A percentile compares a stretch with the other conserved stretches of the same genome.
Evolutionary conservation across 176 grass and related monocot genomes (phyloP).

Genomic region (Echinochloa phyllopogon): DNA sequence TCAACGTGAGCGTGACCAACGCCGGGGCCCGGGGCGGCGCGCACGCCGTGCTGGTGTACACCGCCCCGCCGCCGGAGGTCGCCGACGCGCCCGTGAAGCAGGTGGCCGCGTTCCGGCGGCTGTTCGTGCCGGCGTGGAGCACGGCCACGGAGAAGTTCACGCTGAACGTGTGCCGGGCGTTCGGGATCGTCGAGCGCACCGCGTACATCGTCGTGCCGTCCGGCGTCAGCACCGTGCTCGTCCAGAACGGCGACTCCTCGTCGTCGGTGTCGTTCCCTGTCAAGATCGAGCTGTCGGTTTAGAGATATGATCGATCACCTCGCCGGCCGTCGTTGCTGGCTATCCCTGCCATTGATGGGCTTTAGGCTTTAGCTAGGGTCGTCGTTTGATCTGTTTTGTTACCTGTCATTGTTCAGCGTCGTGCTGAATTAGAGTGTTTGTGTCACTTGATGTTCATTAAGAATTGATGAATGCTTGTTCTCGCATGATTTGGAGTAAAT

Average conservation of each 20-base stretch:
- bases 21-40: not conserved
- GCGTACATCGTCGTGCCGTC: conserved; percentile 52
- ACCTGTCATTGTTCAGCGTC: not conserved
- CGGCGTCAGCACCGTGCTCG: conserved; percentile 36
- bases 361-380: conserved; percentile 4
- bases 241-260: conserved; percentile 33
- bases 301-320: not conserved
- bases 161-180: conserved; percentile 52
- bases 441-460: not conserved
- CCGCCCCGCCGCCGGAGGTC: conserved; percentile 40
- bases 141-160: conserved; percentile 6
- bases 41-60: conserved; percentile 48
- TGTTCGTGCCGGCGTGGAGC: conserved; percentile 22
- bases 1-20: conserved; percentile 45
- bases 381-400: not conserved
- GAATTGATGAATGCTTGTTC: not conserved
- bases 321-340: not conserved
- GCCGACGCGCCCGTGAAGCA: conserved; percentile 49
- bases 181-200: conserved; percentile 49
- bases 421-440: not conserved
- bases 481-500: too few relatives aligned
- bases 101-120: conserved; percentile 46
- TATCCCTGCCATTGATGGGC: not conserved
- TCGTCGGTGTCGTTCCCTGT: conserved; percentile 36
- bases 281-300: conserved; percentile 26